Percentiles rank a stretch among this genome's conserved stretches.
phyloP scores from a whole-genome alignment of 148 eudicot genomes.

The Fagopyrum tataricum region DNA sequence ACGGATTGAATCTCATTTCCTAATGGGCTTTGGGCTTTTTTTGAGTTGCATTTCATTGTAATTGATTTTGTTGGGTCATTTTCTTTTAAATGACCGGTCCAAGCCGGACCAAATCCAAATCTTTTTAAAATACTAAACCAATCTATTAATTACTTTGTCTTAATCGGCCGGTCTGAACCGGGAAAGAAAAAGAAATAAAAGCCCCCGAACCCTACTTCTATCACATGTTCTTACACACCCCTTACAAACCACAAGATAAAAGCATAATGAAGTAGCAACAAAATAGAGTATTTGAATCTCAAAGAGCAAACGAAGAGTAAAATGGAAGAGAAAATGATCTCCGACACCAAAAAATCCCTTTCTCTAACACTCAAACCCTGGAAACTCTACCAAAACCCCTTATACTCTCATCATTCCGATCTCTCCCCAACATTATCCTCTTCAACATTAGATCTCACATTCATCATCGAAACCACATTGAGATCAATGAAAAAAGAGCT shows the following conservation, averaged over 20 bases:
- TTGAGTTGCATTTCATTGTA: no score
- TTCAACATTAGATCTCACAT: not conserved
- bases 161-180: no score
- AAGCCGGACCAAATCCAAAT: no score
- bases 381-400: constrained; percentile 5
- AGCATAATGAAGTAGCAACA: not conserved
- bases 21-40: no score
- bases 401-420: not conserved
- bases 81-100: no score
- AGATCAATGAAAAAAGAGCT: not conserved
- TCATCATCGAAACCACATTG: not conserved
- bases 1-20: no score
- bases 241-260: not conserved
- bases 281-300: not conserved
- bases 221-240: not conserved
- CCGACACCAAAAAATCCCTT: not conserved
- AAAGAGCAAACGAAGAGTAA: not conserved
- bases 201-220: not conserved
- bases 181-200: no score
- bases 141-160: no score
- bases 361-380: not conserved
- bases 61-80: no score
- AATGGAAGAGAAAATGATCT: not conserved
- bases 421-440: not conserved
- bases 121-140: no score